Base-by-base conservation (phyloP, 495 filamentous ascomycete species). In the Penicillium diatomitis region DNA sequence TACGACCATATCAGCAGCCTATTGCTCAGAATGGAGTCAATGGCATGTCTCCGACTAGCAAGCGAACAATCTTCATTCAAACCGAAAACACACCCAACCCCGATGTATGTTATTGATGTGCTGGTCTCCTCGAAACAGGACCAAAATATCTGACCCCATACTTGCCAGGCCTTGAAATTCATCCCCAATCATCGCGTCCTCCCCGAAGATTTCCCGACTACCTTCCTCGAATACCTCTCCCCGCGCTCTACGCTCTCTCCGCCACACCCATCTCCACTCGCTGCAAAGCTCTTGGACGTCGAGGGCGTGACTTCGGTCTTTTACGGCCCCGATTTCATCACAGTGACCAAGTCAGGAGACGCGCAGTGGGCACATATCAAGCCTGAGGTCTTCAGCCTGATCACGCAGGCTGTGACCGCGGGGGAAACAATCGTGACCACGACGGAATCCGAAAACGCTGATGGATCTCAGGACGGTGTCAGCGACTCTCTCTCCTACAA, bases 281-380 rank as follows among this genome's bases (percentile, higher is more conserved):
- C 92, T 6, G 86, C 88, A 8, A 79, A 91, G 60, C 77, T 98
- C 20, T 79, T 97, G 69, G 86, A 84, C 60, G 83, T 95, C 42
- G 92, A 97, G 55, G 92, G 92, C 8, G 85, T 97, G 3, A 88
- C 86, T 10, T 82, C 84, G 3, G 86, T 98, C n/a, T 96, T 96
- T 72, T 95, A 94, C 70, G 92, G 90, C 32, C 68, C 81, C 20
- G 91, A 98, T 61, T 96, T 94, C 67, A 96, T 98, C 64, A 98
- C 92, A 0, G 87, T 98, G 35, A 95, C 88, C 29, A 98, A 98
- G 65, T 76, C 84, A 11, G 75, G 82, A 50, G 87, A 91, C 53
- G 84, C 82, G 7, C 86, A 89, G 57, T 98, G 92, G 92, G 86
- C 87, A 32, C 86, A 96, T 62, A 81, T 98, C 56, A 92, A 92